These are phyloP conservation scores for Emydomyces testavorans DNA, from an alignment of 2,329 filamentous ascomycete genomes.

Conservation along the genomic window DNA sequence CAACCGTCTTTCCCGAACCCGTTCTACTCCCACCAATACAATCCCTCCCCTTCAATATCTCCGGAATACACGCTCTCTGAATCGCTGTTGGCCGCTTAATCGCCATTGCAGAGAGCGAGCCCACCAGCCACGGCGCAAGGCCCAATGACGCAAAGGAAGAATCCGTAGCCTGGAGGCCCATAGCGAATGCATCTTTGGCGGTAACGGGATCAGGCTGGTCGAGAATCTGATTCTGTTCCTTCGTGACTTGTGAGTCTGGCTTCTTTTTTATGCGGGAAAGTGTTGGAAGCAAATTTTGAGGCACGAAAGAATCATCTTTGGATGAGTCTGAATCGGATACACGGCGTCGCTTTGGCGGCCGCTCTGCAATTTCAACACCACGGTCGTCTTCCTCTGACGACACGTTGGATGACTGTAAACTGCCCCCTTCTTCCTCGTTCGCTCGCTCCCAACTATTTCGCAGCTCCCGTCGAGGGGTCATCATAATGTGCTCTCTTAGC, in stretches of 20 bases:
- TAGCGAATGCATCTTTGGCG: constrained; percentile 30
- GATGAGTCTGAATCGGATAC: constrained; percentile 27
- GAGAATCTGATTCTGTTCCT: constrained; percentile 15
- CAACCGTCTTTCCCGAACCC: constrained; percentile 93
- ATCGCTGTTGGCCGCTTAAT: constrained; percentile 85
- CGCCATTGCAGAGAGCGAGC: constrained; percentile 63
- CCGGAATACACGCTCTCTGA: constrained; percentile 83
- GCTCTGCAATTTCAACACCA: constrained; percentile 14
- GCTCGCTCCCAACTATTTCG: not conserved
- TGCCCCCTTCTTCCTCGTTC: not conserved
- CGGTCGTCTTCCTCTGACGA: not conserved
- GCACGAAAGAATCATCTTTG: constrained; percentile 25
- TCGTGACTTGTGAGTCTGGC: constrained; percentile 12
- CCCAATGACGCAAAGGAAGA: constrained; percentile 56
- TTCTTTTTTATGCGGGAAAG: constrained; percentile 36
- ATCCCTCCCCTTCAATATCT: constrained; percentile 80
- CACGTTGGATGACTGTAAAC: not conserved
- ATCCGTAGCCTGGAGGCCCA: constrained; percentile 35
- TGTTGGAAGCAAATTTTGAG: constrained; percentile 22
- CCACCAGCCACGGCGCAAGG: constrained; percentile 77
- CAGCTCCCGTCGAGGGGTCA: not conserved
- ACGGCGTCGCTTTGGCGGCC: constrained; percentile 31
- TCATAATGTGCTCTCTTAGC: not conserved
- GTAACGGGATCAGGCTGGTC: constrained; percentile 26
- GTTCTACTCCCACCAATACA: constrained; percentile 92